phyloP scores from a whole-genome alignment of 352 stramenopile species.

The Phytophthora aleatoria region DNA sequence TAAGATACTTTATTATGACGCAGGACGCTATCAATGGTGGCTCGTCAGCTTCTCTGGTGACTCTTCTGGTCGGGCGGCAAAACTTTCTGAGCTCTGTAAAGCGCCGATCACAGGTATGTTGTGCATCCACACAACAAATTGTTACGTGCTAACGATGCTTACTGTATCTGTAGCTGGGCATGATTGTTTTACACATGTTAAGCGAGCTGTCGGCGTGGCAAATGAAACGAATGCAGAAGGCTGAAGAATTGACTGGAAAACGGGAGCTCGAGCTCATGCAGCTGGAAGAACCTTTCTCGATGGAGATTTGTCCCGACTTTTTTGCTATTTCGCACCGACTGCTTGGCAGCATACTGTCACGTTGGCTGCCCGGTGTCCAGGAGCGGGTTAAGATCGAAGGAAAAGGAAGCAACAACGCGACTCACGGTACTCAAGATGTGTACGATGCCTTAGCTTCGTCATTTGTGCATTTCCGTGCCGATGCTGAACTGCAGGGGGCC shows the following conservation, averaged over 20 bases:
- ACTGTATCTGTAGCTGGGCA: constrained; percentile 54
- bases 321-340: constrained; percentile 77
- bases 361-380: constrained; percentile 51
- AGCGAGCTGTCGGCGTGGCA: constrained; percentile 86
- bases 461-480: constrained; percentile 21
- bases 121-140: not conserved
- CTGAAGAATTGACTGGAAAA: constrained; percentile 77
- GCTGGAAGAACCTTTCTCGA: constrained; percentile 82
- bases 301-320: constrained; percentile 80
- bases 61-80: constrained; percentile 19
- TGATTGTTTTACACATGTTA: constrained; percentile 74
- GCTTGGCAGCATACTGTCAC: constrained; percentile 57
- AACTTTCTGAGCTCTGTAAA: constrained; percentile 54
- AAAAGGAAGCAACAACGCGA: constrained; percentile 23
- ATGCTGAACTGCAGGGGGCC: constrained; percentile 2
- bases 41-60: constrained; percentile 24
- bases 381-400: constrained; percentile 27
- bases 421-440: constrained; percentile 17
- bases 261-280: constrained; percentile 73
- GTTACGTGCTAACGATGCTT: constrained; percentile 12
- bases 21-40: constrained; percentile 13
- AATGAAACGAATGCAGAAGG: constrained; percentile 91
- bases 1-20: constrained; percentile 6
- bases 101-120: constrained; percentile 70
- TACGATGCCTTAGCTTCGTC: constrained; percentile 34